Conservation (phyloP, 2,329 filamentous ascomycete species). For the Nemania bipapillata region DNA sequence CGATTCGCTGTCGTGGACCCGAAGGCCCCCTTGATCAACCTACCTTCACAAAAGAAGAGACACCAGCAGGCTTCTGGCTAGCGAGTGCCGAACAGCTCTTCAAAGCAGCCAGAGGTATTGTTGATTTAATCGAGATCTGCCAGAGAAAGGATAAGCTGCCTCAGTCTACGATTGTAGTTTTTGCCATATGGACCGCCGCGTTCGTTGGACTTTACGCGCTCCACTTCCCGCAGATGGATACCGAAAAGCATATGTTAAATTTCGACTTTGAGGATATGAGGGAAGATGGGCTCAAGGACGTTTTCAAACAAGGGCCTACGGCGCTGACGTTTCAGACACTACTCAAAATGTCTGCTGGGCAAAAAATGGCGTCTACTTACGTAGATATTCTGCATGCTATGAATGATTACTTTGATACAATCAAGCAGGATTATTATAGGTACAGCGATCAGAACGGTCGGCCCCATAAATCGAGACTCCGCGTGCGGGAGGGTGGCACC, state of each 20-base stretch:
- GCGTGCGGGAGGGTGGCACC: slow-evolving; percentile 56
- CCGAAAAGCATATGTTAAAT: slow-evolving; percentile 62
- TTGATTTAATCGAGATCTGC: slow-evolving; percentile 72
- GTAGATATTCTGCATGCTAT: slow-evolving; percentile 64
- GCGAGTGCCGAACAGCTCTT: slow-evolving; percentile 71
- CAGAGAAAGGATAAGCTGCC: slow-evolving; percentile 69
- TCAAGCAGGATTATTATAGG: slow-evolving; percentile 61
- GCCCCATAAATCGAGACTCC: slow-evolving; percentile 50
- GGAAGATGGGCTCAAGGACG: slow-evolving; percentile 43
- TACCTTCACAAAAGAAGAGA: slow-evolving; percentile 60
- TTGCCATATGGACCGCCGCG: slow-evolving; percentile 73
- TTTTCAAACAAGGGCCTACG: slow-evolving; percentile 57
- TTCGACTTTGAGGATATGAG: slow-evolving; percentile 52
- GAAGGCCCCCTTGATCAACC: slow-evolving; percentile 69
- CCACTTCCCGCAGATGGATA: slow-evolving; percentile 76
- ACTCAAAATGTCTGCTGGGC: slow-evolving; percentile 61
- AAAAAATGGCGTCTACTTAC: slow-evolving; percentile 69
- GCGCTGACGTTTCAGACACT: slow-evolving; percentile 63
- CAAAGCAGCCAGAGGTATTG: slow-evolving; percentile 69
- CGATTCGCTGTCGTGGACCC: slow-evolving; percentile 63
- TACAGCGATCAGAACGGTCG: slow-evolving; percentile 46
- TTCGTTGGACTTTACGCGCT: slow-evolving; percentile 73
- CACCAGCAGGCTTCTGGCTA: slow-evolving; percentile 69
- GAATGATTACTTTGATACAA: slow-evolving; percentile 63
- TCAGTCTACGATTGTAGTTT: slow-evolving; percentile 74